Conservation (phyloP, 2,329 filamentous ascomycete genomes). For the Didymellaceae sp. region DNA sequence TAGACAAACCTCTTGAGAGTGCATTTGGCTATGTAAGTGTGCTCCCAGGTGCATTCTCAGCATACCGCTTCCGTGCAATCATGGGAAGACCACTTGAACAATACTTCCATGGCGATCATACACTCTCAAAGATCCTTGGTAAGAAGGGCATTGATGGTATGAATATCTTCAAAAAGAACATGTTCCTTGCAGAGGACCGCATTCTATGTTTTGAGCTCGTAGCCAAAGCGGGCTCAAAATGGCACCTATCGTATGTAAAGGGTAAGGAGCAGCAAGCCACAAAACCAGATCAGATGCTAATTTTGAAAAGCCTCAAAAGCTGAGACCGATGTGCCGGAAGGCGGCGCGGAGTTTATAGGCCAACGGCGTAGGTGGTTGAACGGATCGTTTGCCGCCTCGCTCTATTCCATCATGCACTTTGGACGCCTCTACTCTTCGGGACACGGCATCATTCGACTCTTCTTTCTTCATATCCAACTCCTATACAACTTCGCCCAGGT, state of each 20-base stretch:
- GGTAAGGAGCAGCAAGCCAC: too few relatives aligned
- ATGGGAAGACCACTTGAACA: constrained; percentile 97
- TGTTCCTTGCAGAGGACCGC: constrained; percentile 99
- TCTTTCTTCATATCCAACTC: constrained; percentile 97
- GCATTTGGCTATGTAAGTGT: constrained; percentile 98
- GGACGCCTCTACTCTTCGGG: constrained; percentile 98
- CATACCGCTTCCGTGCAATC: constrained; percentile 96
- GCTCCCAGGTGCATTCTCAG: constrained; percentile 97
- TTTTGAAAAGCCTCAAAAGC: constrained; percentile 98
- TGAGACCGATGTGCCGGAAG: constrained; percentile 98
- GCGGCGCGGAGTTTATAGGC: constrained; percentile 94
- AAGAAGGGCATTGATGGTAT: constrained; percentile 99
- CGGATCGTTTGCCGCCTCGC: constrained; percentile 95
- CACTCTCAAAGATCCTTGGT: constrained; percentile 89
- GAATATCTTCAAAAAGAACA: constrained; percentile 99
- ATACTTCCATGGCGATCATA: constrained; percentile 99
- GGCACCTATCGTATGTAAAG: constrained; percentile 99
- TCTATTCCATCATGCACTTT: constrained; percentile 98
- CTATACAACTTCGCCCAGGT: constrained; percentile 92
- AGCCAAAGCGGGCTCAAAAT: constrained; percentile 97
- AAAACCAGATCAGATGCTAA: too few relatives aligned
- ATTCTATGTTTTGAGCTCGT: constrained; percentile 99
- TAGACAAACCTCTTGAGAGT: constrained; percentile 96
- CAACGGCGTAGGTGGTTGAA: constrained; percentile 99
- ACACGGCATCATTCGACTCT: constrained; percentile 97